Evolutionary conservation across 495 filamentous ascomycete species (phyloP).

Genomic region (Poronia punctata): DNA sequence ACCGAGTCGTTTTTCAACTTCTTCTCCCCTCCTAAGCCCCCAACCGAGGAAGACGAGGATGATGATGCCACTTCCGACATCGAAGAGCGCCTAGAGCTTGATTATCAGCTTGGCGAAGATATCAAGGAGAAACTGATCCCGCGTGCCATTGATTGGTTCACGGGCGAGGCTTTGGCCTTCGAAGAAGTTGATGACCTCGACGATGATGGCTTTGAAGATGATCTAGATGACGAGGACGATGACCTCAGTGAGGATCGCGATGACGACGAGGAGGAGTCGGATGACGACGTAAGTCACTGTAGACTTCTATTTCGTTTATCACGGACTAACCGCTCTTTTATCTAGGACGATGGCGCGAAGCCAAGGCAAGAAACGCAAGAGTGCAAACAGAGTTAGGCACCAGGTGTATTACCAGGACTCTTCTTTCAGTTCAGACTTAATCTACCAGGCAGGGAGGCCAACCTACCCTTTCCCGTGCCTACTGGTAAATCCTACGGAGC

Average conservation of each 20-base stretch:
- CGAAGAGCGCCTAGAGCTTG: conserved; percentile 94
- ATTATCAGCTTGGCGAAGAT: conserved; percentile 98
- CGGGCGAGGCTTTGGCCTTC: conserved; percentile 93
- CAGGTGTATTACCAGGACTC: neutral
- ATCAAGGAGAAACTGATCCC: conserved; percentile 99
- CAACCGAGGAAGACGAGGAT: conserved; percentile 62
- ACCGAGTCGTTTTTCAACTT: conserved; percentile 99
- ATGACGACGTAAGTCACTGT: conserved; percentile 72
- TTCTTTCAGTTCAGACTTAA: conserved; percentile 6
- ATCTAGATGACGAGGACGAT: conserved; percentile 79
- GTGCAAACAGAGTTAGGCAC: conserved; percentile 92
- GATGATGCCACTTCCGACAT: conserved; percentile 83
- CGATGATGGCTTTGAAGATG: conserved; percentile 76
- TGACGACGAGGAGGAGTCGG: conserved; percentile 82
- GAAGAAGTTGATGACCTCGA: conserved; percentile 92
- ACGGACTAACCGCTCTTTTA: conserved; percentile 25
- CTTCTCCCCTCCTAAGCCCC: conserved; percentile 91
- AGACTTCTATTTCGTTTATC: conserved; percentile 5
- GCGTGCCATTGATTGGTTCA: conserved; percentile 99
- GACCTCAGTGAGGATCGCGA: conserved; percentile 72
- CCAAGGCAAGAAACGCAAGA: conserved; percentile 98
- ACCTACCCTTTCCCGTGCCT: conserved; percentile 2
- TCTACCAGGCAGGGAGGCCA: conserved; percentile 1
- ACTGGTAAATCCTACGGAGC: conserved; percentile 7
- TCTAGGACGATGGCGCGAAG: conserved; percentile 87